Evolutionary conservation across 108 stramenopile genomes (phyloP), one percentile per base, ranked within the genome.

Genomic region (Nitzschia putrida): DNA sequence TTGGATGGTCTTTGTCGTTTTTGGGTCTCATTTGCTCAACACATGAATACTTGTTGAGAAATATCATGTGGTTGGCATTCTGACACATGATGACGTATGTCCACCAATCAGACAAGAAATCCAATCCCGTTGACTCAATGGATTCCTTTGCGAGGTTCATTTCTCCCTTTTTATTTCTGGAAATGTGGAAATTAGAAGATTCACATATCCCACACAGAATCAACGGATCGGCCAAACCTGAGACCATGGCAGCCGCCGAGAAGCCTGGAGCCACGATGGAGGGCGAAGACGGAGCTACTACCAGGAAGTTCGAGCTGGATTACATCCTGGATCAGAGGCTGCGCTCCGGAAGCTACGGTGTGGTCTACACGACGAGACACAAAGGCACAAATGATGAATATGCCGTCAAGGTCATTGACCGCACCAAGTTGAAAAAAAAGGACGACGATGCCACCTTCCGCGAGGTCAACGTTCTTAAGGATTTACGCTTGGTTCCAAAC

Each of bases 381-480:
- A 81, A 73, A 38, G 25, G 41, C 2, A 71, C 77, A 6, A 49
- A 68, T 20, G 60, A 45, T 38, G 70, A 77, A 53, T 92, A 68
- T 68, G 91, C 91, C 51, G 74, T 87, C 63, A 93, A 90, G 73
- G 78, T 88, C 45, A 69, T 89, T 7, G 85, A 90, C 66, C 73
- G 84, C 10, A 75, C 79, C 68, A 68, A 66, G 73, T 53, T 79
- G 24, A 69, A 78, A n/a, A 40, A 69, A 52, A 80, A 80, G 54
- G 73, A 81, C 34, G 79, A 82, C 64, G 76, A 81, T 43, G 66
- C 74, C 25, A 85, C 83, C 7, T 74, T 83, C 39, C 77, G 76
- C 22, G 91, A 92, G 79, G 84, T 92, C 37, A 56, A 41, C 38
- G 82, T 92, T 42, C 57, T 92, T 57, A 68, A 72, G 49, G 80